Evolutionary conservation across 1,284 basidiomycete genomes (phyloP).

Genomic region (Cryptococcus sp.): DNA sequence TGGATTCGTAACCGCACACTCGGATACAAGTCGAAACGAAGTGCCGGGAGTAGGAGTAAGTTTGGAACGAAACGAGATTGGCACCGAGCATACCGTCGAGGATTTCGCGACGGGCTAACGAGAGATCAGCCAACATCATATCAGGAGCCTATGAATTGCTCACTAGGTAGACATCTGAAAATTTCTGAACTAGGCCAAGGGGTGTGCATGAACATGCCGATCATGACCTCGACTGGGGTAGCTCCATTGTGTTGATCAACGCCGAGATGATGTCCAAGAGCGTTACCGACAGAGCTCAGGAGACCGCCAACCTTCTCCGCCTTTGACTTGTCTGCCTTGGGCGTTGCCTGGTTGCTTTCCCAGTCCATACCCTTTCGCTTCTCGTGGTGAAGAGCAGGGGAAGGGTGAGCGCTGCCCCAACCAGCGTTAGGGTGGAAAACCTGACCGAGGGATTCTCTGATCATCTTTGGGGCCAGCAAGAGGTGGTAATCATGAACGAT

Average conservation of each 20-base stretch:
- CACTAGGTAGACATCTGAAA: constrained; percentile 87
- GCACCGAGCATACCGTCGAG: constrained; percentile 98
- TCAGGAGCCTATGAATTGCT: constrained; percentile 38
- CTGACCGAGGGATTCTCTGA: constrained; percentile 75
- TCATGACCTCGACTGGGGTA: constrained; percentile 54
- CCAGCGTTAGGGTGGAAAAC: constrained; percentile 50
- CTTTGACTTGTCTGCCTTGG: constrained; percentile 15
- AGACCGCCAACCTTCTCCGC: constrained; percentile 27
- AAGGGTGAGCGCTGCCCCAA: constrained; percentile 28
- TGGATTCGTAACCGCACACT: constrained; percentile 92
- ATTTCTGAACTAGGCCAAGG: constrained; percentile 97
- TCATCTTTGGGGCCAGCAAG: constrained; percentile 81
- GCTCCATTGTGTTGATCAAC: constrained; percentile 20
- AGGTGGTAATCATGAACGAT: constrained; percentile 94
- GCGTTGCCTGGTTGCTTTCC: constrained; percentile 22
- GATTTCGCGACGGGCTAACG: constrained; percentile 79
- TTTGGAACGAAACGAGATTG: constrained; percentile 95
- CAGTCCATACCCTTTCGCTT: constrained; percentile 39
- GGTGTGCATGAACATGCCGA: constrained; percentile 95
- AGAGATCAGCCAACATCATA: constrained; percentile 8
- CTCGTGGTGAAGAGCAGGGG: constrained; percentile 27
- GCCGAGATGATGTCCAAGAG: constrained; percentile 30
- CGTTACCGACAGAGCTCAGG: constrained; percentile 33
- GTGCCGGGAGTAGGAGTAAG: constrained; percentile 95
- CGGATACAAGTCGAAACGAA: constrained; percentile 93